Base-by-base conservation (phyloP, 108 stramenopile species). In the Schizochytrium sp. region DNA sequence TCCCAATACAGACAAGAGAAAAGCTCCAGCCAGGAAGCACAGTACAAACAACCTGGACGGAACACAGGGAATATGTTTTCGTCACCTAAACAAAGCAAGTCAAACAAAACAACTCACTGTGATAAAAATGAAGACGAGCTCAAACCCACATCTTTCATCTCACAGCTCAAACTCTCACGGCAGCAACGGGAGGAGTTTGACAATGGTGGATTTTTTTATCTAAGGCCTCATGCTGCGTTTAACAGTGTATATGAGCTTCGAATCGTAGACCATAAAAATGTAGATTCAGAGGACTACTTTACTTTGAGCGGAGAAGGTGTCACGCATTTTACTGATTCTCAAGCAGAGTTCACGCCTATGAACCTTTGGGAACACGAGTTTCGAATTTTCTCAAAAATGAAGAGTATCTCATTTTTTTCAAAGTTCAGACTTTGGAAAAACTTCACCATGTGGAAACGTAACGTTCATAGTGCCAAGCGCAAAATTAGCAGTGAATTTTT, bases 361-460 rank as follows among this genome's bases (percentile, higher is more conserved):
- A 88, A 88, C 12, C 91, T 91, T 40, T 95, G 94, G 94, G 94
- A 95, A 57, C 56, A 92, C 61, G 94, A 95, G 87, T 93, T 72
- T 76, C 50, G 61, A 3, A n/a, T 94, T 42, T 94, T 92, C 58
- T 76, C 92, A 46, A 73, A 87, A 17, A 95, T 95, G 87, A 88
- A 88, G 87, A 60, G 72, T 44, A 92, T 92, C 42, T 41, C 91
- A 0, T 94, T 94, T 92, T 94, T 94, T 56, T 57, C 55, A 46
- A 69, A 64, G 41, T 94, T 92, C 73, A 89, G 93, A 19, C 49
- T 45, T 40, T 94, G 94, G 94, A 94, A 94, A 87, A 90, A 91
- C 72, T 95, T 94, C 89, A 56, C 92, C 8, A 94, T 93, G 49
- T 94, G 94, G 94, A 90, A 89, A 56, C 83, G 44, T 56, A 61